Base-by-base conservation (phyloP, 176 grass and related monocot genomes). In the Carex kokanica region DNA sequence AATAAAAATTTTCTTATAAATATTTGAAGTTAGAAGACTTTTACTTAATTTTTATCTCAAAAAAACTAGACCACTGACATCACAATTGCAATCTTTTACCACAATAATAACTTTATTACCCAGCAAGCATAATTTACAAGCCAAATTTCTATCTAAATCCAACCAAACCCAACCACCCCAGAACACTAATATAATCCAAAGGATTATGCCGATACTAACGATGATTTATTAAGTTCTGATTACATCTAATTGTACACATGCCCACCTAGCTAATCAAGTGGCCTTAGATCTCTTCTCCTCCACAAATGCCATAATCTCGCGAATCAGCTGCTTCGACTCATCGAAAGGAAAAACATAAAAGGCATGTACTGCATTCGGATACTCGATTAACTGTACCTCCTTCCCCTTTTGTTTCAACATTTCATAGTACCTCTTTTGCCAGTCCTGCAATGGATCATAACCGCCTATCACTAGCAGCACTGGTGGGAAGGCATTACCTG, bases 371-470 rank as follows among this genome's bases (percentile, higher is more conserved):
- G 21, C 60, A 29, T 82, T 65, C 2, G 80, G 80, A 68, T 82
- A 82, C 43, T 82, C 61, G 21, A 82, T 27, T 16, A 66, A 14
- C 29, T 61, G 60, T 29, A 65, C 80, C n/a, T 82, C 80, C 43
- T 82, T 82, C 40, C 41, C 80, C 59, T 82, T 82, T 51, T 82
- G 38, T 51, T 82, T 82, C 80, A 82, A 31, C 80, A 68, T 82
- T 54, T 82, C 61, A 20, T 53, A 31, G 21, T 82, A 82, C 20
- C 60, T 63, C 67, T 7, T 82, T 40, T 82, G 80, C 80, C 80
- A 82, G 23, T 82, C 80, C 40, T 82, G 80, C 61, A 82, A 54
- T 4, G 80, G 80, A 82, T 82, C 80, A 8, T 82, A 82, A 29
- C 80, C 80, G 0, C 80, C 80, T 20, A 82, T 65, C 60, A 82